Conservation (phyloP, 371 early-diverging fungal genomes). For the Furculomyces boomerangus region DNA sequence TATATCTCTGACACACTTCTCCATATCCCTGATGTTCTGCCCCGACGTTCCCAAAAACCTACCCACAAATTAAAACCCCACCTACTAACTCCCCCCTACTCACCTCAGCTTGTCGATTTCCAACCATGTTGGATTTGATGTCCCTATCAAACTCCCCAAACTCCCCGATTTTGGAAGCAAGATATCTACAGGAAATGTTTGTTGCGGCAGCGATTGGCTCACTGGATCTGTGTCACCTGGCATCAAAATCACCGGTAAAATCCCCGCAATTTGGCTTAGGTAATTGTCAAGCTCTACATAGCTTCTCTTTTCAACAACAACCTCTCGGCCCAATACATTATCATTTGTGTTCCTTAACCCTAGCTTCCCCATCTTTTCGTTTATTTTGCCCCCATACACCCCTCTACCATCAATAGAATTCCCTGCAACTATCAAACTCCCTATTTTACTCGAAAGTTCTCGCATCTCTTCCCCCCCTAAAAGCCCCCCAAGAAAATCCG, state of each 20-base stretch:
- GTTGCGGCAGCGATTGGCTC: constrained; percentile 64
- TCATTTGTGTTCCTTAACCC: neutral
- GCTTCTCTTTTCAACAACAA: constrained; percentile 4
- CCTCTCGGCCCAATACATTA: neutral
- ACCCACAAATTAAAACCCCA: neutral
- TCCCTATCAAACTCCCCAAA: constrained; percentile 37
- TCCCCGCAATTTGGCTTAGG: constrained; percentile 36
- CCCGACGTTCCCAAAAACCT: constrained; percentile 58
- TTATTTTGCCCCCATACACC: constrained; percentile 15
- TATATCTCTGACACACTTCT: constrained; percentile 33
- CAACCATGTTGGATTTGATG: constrained; percentile 64
- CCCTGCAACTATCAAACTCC: constrained; percentile 17
- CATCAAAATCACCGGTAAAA: constrained; percentile 59
- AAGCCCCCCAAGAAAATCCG: constrained; percentile 64
- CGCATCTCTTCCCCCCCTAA: constrained; percentile 31
- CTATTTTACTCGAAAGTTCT: constrained; percentile 6
- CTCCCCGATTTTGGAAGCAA: constrained; percentile 38
- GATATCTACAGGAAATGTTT: constrained; percentile 44
- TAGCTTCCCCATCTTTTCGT: neutral
- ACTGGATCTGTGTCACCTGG: constrained; percentile 70
- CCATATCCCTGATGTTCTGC: constrained; percentile 72
- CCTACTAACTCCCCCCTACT: neutral
- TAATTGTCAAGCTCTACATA: constrained; percentile 27
- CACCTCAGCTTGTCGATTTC: constrained; percentile 38
- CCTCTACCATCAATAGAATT: constrained; percentile 4